A percentile compares a stretch with the other conserved stretches of the same genome.
Conservation (phyloP, 192 early-diverging fungal genomes). For the Mortierella alpina region DNA sequence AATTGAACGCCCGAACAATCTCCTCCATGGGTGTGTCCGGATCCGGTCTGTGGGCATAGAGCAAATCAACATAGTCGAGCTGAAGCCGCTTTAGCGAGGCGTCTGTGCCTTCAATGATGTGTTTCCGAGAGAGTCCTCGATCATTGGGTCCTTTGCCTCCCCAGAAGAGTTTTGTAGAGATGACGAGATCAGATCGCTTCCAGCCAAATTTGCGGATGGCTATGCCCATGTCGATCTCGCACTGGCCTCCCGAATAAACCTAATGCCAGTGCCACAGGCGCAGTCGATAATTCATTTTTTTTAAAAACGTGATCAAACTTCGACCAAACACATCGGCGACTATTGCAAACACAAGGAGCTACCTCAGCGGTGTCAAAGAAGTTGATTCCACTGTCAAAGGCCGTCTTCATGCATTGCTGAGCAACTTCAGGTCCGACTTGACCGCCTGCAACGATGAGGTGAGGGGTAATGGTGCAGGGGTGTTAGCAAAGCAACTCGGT, state of each 20-base stretch:
- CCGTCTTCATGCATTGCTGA: constrained; percentile 72
- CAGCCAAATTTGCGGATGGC: constrained; percentile 81
- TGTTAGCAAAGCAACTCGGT: too few relatives aligned
- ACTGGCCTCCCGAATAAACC: constrained; percentile 69
- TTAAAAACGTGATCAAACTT: background rate
- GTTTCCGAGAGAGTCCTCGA: constrained; percentile 84
- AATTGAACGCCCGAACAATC: constrained; percentile 86
- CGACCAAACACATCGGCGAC: background rate
- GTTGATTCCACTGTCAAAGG: constrained; percentile 81
- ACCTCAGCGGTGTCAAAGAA: constrained; percentile 81
- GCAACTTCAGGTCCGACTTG: constrained; percentile 62
- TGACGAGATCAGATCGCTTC: constrained; percentile 78
- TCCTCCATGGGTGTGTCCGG: constrained; percentile 85
- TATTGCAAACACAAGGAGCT: background rate
- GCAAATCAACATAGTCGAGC: constrained; percentile 79
- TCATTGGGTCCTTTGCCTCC: constrained; percentile 83
- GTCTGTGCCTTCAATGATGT: constrained; percentile 84
- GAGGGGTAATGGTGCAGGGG: background rate
- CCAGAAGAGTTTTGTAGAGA: constrained; percentile 85
- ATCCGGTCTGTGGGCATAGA: constrained; percentile 89
- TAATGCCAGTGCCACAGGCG: background rate
- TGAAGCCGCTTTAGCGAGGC: constrained; percentile 78
- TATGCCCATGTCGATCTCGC: constrained; percentile 79
- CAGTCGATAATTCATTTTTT: too few relatives aligned
- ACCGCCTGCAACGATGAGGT: constrained; percentile 11